Conservation (phyloP, 257 asterid genomes). For the Solanum megistacrolobum region DNA sequence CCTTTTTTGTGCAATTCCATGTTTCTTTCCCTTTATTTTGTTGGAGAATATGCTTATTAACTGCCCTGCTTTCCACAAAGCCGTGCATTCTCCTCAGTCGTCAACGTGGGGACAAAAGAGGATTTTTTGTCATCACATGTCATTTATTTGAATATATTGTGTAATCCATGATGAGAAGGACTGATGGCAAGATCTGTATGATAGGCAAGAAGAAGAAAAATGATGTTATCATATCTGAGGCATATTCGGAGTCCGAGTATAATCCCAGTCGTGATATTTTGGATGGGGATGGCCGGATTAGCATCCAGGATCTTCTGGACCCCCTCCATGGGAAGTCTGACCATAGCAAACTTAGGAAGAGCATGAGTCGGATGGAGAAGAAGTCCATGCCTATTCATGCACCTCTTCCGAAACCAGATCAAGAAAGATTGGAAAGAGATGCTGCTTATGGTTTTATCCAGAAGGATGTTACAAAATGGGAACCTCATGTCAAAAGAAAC, state of each 20-base stretch:
- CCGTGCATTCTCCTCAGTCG: not conserved
- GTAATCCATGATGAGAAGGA: not conserved
- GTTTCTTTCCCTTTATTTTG: not conserved
- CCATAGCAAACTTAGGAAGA: conserved; percentile 45
- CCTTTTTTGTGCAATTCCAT: not conserved
- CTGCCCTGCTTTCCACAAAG: not conserved
- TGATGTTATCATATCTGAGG: conserved; percentile 50
- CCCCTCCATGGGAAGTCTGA: conserved; percentile 57
- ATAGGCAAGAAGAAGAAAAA: conserved; percentile 48
- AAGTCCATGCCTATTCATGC: conserved; percentile 44
- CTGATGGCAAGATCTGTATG: conserved; percentile 1
- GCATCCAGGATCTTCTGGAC: conserved; percentile 62
- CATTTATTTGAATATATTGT: not conserved
- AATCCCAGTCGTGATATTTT: conserved; percentile 70
- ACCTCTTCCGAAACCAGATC: conserved; percentile 63
- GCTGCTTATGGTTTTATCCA: conserved; percentile 52
- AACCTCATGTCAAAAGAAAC: conserved; percentile 65
- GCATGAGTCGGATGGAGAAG: conserved; percentile 35
- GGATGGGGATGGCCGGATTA: conserved; percentile 59
- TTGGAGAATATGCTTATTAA: not conserved
- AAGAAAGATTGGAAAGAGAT: conserved; percentile 50
- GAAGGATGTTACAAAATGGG: conserved; percentile 80
- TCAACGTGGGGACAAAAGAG: not conserved
- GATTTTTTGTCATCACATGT: not conserved
- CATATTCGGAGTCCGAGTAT: conserved; percentile 86